Evolutionary conservation across 179 eudicot species (phyloP), one percentile per base, ranked within the genome.

Genomic region (Pouteria campechiana): DNA sequence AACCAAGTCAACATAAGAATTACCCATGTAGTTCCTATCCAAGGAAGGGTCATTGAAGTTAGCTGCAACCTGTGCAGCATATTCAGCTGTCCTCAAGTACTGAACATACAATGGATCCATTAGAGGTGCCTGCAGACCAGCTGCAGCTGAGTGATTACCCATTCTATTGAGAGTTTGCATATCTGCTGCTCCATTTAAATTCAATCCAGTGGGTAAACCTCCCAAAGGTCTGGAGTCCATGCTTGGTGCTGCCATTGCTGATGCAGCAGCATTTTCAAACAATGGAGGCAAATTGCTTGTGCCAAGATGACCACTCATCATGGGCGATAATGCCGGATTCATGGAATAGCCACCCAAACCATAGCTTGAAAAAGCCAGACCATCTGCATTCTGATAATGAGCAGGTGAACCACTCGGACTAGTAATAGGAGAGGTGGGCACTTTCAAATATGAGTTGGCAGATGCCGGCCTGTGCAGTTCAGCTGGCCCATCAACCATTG

Each of bases 51-150:
- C 82, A 33, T 49, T 73, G 16, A 79, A 62, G 30, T 76, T 79
- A 19, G 83, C 77, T 51, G 52, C 53, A 6, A 78, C 87, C 4
- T 74, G 59, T 10, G 88, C 67, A 43, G 73, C 83, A 65, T 84
- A 89, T 8, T 83, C 94, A 46, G 84, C 75, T 27, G 81, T 48
- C 50, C 76, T 73, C 55, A 84, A 45, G 61, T 80, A 89, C 52
- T 84, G 97, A 49, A 76, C 70, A 68, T 89, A 89, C 75, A 76
- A 20, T 15, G 92, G 85, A 55, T 92, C 96, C 42, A 79, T 53
- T 61, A 52, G 72, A 53, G 80, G 65, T 9, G 82, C 59, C 49
- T 76, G 93, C 20, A 73, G 51, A 46, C 63, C 61, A 68, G 53
- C 66, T 11, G 75, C 87, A 0, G 59, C 52, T 51, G 78, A 65